Conservation (phyloP, 805 yeast species). For the Lipomyces kockii region DNA sequence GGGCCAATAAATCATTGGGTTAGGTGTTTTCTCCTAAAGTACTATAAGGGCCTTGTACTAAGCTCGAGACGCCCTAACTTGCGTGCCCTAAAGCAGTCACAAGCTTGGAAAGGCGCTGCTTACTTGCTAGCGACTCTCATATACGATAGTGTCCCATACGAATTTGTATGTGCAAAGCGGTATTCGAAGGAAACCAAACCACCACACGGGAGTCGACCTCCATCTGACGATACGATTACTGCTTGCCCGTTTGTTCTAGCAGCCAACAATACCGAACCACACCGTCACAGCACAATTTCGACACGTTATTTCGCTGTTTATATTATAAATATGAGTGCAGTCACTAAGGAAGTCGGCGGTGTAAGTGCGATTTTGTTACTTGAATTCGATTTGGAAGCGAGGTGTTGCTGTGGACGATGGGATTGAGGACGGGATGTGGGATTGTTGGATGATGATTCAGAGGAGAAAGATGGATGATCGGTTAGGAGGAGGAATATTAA, state of each 20-base stretch:
- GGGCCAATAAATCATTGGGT: not conserved
- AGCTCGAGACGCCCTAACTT: not conserved
- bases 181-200: not conserved
- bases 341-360: slow-evolving; percentile 45
- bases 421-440: not conserved
- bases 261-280: not conserved
- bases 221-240: not conserved
- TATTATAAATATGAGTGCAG: slow-evolving; percentile 42
- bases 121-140: not conserved
- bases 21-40: not conserved
- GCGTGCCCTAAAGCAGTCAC: slow-evolving; percentile 47
- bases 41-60: not conserved
- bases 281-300: not conserved
- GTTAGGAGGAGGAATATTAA: not conserved
- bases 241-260: not conserved
- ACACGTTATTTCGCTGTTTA: not conserved
- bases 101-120: not conserved
- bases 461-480: not conserved
- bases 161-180: not conserved
- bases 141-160: not conserved
- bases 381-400: not conserved
- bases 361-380: slow-evolving; percentile 37
- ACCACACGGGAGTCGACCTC: not conserved
- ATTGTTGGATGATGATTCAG: not conserved
- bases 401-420: not conserved